Base-by-base conservation (phyloP, 163 green algal species). In the Chlamydomonas reinhardtii region DNA sequence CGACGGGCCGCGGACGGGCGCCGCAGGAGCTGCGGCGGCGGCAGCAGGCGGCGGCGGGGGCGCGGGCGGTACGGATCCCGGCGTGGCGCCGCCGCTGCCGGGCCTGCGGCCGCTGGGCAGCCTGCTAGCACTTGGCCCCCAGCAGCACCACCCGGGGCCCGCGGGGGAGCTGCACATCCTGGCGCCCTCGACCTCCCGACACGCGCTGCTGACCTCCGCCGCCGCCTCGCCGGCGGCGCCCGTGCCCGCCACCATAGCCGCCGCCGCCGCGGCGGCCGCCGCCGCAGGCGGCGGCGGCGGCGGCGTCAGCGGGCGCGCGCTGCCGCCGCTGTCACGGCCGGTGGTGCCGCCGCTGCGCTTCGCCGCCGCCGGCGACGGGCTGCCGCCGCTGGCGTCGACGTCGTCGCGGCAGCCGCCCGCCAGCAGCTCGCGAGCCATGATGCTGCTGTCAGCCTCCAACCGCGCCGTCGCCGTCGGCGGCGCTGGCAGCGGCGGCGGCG, bases 401-500 rank as follows among this genome's bases (percentile, higher is more conserved):
- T 85, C 79, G 68, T 52, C 68, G 79, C 31, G 32, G 2, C 35
- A 59, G 48, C 31, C 48, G 34, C 70, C 56, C n/a, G 34, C 56
- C 12, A 32, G 52, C 52, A 77, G 80, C 80, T 80, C 80, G 22
- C 69, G 80, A 8, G 70, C 69, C 70, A 86, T 86, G 80, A 20
- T 86, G 27, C 8, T 86, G 27, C 70, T 86, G 20, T 86, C 80
- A 29, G 80, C 80, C 9, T 80, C 80, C 54, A 86, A 86, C 56
- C 80, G 80, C 61, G 20, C 31, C 52, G 31, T 69, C 66, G n/a
- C 39, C 43, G 68, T 71, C 29, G 43, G 43, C 39, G 52, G n/a
- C 48, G 24, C 19, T 12, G 56, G 56, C 56, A 12, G 56, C 56
- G 56, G 56, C 56, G 56, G 17, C 19, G 20, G 59, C 59, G 25